These are phyloP conservation scores for Fusarium pininemorale DNA, from an alignment of 2,329 filamentous ascomycete species.

Conservation along the genomic window DNA sequence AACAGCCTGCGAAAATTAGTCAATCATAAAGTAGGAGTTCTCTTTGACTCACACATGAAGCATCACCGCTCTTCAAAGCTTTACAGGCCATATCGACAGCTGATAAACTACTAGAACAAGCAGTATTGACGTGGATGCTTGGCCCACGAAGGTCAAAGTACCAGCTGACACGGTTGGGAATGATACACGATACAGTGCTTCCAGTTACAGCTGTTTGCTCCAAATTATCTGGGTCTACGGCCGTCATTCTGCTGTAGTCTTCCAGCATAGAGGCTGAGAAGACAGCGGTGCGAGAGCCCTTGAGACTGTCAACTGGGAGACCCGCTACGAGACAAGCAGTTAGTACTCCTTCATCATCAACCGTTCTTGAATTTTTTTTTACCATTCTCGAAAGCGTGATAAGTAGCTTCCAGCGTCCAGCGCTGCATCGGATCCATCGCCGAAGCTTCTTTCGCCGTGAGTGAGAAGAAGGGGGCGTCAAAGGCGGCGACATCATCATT, in stretches of 20 bases:
- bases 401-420: constrained; percentile 47
- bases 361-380: neutral
- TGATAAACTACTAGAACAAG: constrained; percentile 26
- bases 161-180: constrained; percentile 54
- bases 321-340: constrained; percentile 35
- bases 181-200: constrained; percentile 31
- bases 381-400: constrained; percentile 48
- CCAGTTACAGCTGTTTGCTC: constrained; percentile 44
- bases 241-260: constrained; percentile 47
- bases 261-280: constrained; percentile 51
- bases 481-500: constrained; percentile 47
- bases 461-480: constrained; percentile 52
- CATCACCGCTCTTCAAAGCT: constrained; percentile 55
- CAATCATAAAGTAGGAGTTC: accelerated
- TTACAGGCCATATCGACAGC: constrained; percentile 36
- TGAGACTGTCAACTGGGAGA: constrained; percentile 43
- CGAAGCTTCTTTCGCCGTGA: constrained; percentile 7
- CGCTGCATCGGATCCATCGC: constrained; percentile 51
- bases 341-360: neutral
- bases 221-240: constrained; percentile 48
- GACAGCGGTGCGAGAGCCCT: constrained; percentile 45
- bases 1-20: constrained; percentile 8
- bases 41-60: constrained; percentile 25
- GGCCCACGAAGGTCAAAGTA: constrained; percentile 42
- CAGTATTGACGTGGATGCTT: constrained; percentile 30